A percentile compares a stretch with the other conserved stretches of the same genome.
phyloP scores from a whole-genome alignment of 768 basidiomycete genomes.

The Psilocybe sp. region DNA sequence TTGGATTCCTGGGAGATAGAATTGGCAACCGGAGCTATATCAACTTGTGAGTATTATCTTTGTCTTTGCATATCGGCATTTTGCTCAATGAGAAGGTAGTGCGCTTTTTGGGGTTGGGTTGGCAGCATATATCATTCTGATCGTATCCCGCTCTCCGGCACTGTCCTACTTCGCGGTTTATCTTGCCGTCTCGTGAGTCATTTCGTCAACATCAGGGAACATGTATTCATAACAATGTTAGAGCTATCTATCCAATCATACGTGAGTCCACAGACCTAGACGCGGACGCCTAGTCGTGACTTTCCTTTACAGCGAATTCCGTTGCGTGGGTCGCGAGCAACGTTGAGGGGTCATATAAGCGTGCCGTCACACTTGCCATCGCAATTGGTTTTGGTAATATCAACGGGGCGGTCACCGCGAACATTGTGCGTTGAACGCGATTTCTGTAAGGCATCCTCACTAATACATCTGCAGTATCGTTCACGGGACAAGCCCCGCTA shows the following conservation, averaged over 20 bases:
- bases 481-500: constrained; percentile 65
- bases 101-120: constrained; percentile 31
- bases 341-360: constrained; percentile 73
- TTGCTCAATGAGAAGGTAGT: constrained; percentile 8
- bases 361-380: constrained; percentile 66
- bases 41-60: constrained; percentile 49
- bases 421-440: constrained; percentile 46
- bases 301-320: constrained; percentile 13
- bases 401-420: constrained; percentile 66
- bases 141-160: constrained; percentile 54
- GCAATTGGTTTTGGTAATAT: constrained; percentile 69
- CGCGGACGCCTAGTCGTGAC: too few species aligned
- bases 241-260: constrained; percentile 50
- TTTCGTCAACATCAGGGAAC: neutral
- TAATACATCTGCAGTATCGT: constrained; percentile 50
- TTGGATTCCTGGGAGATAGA: constrained; percentile 64
- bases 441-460: constrained; percentile 1
- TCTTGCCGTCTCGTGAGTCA: constrained; percentile 63
- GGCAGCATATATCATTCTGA: constrained; percentile 65
- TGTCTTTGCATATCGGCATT: neutral
- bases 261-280: constrained; percentile 29
- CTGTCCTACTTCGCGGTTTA: constrained; percentile 74
- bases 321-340: constrained; percentile 70
- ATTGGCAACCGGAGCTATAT: constrained; percentile 54
- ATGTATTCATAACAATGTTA: constrained; percentile 12